Conservation (phyloP, 2,329 filamentous ascomycete species). For the Aschersonia sp. region DNA sequence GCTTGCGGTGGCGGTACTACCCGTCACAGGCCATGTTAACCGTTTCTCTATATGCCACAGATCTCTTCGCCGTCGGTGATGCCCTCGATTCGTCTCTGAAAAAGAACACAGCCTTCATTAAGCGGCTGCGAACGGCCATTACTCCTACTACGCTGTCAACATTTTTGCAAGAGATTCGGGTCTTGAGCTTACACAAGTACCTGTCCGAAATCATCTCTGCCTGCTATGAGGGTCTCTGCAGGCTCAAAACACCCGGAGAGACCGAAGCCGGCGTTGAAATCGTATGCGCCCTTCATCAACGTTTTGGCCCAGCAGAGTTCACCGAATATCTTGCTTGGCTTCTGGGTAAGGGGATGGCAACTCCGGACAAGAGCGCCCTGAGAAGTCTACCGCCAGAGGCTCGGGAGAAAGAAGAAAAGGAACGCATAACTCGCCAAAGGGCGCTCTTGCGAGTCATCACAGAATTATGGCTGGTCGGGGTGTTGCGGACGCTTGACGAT, state of each 20-base stretch:
- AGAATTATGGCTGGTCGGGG: conserved; percentile 87
- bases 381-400: conserved; percentile 69
- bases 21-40: too few species aligned
- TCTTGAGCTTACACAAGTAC: conserved; percentile 87
- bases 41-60: conserved; percentile 24
- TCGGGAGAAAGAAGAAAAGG: conserved; percentile 90
- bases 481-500: conserved; percentile 66
- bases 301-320: conserved; percentile 81
- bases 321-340: conserved; percentile 88
- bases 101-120: conserved; percentile 97
- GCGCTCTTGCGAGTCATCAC: conserved; percentile 80
- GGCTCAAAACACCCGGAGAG: conserved; percentile 81
- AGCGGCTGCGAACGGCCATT: conserved; percentile 81
- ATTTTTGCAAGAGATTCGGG: conserved; percentile 80
- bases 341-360: conserved; percentile 77
- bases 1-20: too few species aligned
- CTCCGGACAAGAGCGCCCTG: conserved; percentile 70
- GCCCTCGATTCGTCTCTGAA: conserved; percentile 90
- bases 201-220: conserved; percentile 93
- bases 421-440: conserved; percentile 73
- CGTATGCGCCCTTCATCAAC: conserved; percentile 86
- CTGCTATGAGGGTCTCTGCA: conserved; percentile 86
- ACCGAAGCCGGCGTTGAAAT: conserved; percentile 86
- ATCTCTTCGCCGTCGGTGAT: conserved; percentile 61
- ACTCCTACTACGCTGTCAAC: conserved; percentile 65